Percentiles rank a stretch among this genome's conserved stretches.
phyloP scores from a whole-genome alignment of 2,329 filamentous ascomycete genomes.

The Pseudogymnoascus sp. region DNA sequence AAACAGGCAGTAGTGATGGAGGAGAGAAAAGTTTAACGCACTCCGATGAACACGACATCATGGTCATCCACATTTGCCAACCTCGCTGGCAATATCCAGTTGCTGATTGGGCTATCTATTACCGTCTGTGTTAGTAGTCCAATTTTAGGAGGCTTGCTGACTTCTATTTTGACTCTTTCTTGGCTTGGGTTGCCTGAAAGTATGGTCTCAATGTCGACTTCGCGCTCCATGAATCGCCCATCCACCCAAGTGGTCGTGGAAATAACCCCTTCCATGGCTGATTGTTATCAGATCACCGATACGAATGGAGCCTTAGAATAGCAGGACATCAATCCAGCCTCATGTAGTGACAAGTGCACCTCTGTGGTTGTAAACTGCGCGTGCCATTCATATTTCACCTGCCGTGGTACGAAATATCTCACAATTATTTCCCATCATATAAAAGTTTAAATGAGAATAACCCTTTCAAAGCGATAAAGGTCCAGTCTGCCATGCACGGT shows the following conservation, averaged over 20 bases:
- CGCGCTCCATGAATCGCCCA: slow-evolving; percentile 4
- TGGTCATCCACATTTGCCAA: slow-evolving; percentile 63
- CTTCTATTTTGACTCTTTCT: not conserved
- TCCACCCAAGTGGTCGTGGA: not conserved
- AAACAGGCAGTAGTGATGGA: slow-evolving; percentile 8
- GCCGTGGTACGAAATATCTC: not conserved
- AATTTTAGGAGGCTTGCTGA: slow-evolving; percentile 42
- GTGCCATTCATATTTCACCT: slow-evolving; percentile 2
- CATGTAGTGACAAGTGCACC: not conserved
- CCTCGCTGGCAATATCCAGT: slow-evolving; percentile 72
- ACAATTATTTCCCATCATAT: not conserved
- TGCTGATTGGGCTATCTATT: slow-evolving; percentile 65
- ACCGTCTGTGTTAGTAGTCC: slow-evolving; percentile 76
- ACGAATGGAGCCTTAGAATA: not conserved
- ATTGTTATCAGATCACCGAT: not conserved
- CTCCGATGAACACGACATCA: slow-evolving; percentile 80
- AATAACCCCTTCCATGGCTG: not conserved
- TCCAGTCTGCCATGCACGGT: not conserved
- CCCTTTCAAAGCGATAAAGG: not conserved
- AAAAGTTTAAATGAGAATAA: not conserved
- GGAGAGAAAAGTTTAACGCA: slow-evolving; percentile 37
- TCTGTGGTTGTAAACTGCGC: not conserved
- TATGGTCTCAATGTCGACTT: slow-evolving; percentile 2
- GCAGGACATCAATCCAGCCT: not conserved
- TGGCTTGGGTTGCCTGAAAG: not conserved